Evolutionary conservation across 2,329 filamentous ascomycete genomes (phyloP).

Genomic region (Pyrenochaeta sp.): DNA sequence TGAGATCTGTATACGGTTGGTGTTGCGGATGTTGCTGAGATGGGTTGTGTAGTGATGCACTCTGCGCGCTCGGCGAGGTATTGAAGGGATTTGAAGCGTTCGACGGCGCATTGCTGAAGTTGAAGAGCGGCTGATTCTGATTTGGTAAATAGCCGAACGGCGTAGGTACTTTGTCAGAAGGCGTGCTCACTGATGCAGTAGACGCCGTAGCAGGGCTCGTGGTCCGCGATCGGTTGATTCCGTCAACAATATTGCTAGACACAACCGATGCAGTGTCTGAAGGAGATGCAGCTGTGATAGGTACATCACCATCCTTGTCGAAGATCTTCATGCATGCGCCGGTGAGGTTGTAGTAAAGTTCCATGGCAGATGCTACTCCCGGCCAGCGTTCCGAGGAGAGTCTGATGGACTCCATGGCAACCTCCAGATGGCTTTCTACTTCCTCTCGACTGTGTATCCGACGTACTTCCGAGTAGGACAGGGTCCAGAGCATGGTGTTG

Average conservation of each 20-base stretch:
- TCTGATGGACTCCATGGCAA: conserved; percentile 79
- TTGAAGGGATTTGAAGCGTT: conserved; percentile 25
- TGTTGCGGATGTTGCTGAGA: conserved; percentile 30
- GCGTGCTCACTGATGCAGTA: conserved; percentile 47
- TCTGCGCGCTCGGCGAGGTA: conserved; percentile 27
- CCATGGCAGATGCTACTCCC: conserved; percentile 81
- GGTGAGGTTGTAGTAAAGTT: conserved; percentile 86
- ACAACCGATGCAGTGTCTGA: conserved; percentile 55
- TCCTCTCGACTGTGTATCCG: conserved; percentile 74
- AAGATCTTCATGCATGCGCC: conserved; percentile 89
- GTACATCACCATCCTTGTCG: conserved; percentile 64
- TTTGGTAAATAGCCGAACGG: conserved; percentile 50
- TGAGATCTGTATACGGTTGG: conserved; percentile 38
- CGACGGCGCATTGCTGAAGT: conserved; percentile 29
- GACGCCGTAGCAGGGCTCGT: conserved; percentile 54
- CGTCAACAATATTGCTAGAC: conserved; percentile 49
- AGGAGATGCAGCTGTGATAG: conserved; percentile 56
- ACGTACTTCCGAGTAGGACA: conserved; percentile 86
- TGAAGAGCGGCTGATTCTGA: conserved; percentile 39
- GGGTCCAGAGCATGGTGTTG: conserved; percentile 89
- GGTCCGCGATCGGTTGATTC: conserved; percentile 53
- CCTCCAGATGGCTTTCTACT: conserved; percentile 75
- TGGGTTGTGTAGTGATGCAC: conserved; percentile 31
- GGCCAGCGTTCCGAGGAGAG: conserved; percentile 90
- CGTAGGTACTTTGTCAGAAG: conserved; percentile 39